These are phyloP conservation scores for Viola pubescens DNA, from an alignment of 441 rosid species.

Conservation along the genomic window DNA sequence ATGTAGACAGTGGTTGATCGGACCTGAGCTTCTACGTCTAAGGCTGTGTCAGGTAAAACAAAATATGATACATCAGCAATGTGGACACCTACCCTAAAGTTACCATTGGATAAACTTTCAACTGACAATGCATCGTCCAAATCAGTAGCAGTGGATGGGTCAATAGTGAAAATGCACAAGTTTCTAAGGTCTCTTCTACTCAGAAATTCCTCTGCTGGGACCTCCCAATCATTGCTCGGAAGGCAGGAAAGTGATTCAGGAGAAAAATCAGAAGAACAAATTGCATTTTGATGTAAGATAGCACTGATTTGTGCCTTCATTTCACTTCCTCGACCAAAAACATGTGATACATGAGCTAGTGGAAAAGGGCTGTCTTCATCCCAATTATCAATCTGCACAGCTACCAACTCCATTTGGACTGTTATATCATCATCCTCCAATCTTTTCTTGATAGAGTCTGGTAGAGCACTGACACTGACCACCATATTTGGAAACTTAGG, in stretches of 20 bases:
- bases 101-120: slow-evolving; percentile 50
- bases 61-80: slow-evolving; percentile 82
- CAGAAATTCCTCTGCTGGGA: slow-evolving; percentile 54
- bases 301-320: slow-evolving; percentile 63
- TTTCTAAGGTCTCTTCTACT: slow-evolving; percentile 65
- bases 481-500: slow-evolving; percentile 68
- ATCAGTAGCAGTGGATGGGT: slow-evolving; percentile 68
- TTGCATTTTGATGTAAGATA: slow-evolving; percentile 60
- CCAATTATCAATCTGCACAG: slow-evolving; percentile 65
- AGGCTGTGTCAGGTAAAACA: slow-evolving; percentile 70
- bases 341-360: slow-evolving; percentile 38
- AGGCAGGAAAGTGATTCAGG: slow-evolving; percentile 51
- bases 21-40: slow-evolving; percentile 66
- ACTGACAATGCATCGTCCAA: slow-evolving; percentile 93
- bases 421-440: slow-evolving; percentile 55
- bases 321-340: slow-evolving; percentile 72
- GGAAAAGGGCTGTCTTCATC: slow-evolving; percentile 59
- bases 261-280: slow-evolving; percentile 56
- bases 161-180: slow-evolving; percentile 69
- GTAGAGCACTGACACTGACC: slow-evolving; percentile 44
- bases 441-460: slow-evolving; percentile 55
- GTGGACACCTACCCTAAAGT: slow-evolving; percentile 84
- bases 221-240: slow-evolving; percentile 67
- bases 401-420: slow-evolving; percentile 66
- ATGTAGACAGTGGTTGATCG: slow-evolving; percentile 81